Conservation (phyloP, 345 rosid genomes). For the Brassica cretica region DNA sequence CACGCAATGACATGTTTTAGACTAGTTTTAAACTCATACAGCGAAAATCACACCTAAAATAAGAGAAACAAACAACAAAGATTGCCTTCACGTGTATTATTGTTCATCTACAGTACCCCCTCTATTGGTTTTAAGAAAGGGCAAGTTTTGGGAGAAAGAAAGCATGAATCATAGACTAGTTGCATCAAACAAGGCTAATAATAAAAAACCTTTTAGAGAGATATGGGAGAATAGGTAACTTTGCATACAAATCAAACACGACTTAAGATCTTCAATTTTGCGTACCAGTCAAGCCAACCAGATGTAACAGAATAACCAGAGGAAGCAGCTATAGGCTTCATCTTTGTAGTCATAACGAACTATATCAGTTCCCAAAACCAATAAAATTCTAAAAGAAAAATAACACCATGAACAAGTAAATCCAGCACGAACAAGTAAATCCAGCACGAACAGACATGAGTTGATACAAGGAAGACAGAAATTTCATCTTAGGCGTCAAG, state of each 20-base stretch:
- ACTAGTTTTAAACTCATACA: no score
- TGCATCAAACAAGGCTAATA: not conserved
- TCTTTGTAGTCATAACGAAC: not conserved
- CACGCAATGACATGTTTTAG: no score
- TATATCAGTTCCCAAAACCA: not conserved
- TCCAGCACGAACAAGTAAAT: not conserved
- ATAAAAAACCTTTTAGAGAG: not conserved
- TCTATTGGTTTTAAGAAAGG: not conserved
- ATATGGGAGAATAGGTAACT: not conserved
- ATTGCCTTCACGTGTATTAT: not conserved
- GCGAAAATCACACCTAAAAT: not conserved
- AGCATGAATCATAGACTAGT: not conserved
- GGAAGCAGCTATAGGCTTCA: not conserved
- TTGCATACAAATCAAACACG: not conserved
- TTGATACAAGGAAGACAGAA: not conserved
- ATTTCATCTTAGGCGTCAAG: conserved; percentile 48
- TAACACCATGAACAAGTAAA: not conserved
- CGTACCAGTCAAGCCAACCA: not conserved
- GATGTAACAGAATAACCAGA: not conserved
- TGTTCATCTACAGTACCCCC: not conserved
- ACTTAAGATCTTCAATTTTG: not conserved
- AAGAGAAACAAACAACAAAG: not conserved
- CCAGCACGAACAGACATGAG: not conserved
- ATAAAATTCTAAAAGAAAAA: not conserved
- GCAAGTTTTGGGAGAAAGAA: not conserved